Conservation (phyloP, 495 filamentous ascomycete genomes). For the Rostrohypoxylon terebratum region DNA sequence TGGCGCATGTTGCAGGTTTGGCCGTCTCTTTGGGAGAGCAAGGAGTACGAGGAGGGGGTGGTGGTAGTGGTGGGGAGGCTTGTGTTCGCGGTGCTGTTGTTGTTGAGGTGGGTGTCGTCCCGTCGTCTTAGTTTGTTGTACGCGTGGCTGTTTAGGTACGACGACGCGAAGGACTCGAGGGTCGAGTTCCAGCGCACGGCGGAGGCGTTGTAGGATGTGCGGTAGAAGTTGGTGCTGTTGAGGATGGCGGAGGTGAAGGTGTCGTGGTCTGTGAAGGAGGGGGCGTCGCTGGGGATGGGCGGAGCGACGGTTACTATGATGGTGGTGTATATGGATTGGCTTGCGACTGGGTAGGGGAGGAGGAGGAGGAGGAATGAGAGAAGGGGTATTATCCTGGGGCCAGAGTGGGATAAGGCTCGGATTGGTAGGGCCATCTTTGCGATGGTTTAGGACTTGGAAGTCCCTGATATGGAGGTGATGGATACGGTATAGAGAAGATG, state of each 20-base stretch:
- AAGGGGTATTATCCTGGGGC: not conserved
- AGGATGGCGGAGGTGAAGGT: conserved; percentile 70
- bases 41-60: too few relatives aligned
- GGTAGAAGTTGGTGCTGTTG: conserved; percentile 75
- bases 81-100: conserved; percentile 54
- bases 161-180: conserved; percentile 64
- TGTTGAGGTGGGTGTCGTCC: not conserved
- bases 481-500: not conserved
- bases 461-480: not conserved
- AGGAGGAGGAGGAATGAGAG: conserved; percentile 16
- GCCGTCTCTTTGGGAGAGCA: conserved; percentile 62
- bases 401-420: not conserved
- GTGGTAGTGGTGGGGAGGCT: not conserved
- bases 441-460: not conserved
- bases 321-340: conserved; percentile 33
- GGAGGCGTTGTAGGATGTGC: conserved; percentile 70
- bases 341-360: conserved; percentile 27
- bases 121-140: not conserved
- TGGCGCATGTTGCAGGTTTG: conserved; percentile 71
- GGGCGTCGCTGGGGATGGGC: conserved; percentile 47
- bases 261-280: conserved; percentile 60
- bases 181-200: conserved; percentile 74
- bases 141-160: conserved; percentile 42
- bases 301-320: conserved; percentile 48
- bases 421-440: not conserved